Evolutionary conservation across 2,329 filamentous ascomycete genomes (phyloP), one percentile per base, ranked within the genome.

Genomic region (Chrysosphaeria jannelii): DNA sequence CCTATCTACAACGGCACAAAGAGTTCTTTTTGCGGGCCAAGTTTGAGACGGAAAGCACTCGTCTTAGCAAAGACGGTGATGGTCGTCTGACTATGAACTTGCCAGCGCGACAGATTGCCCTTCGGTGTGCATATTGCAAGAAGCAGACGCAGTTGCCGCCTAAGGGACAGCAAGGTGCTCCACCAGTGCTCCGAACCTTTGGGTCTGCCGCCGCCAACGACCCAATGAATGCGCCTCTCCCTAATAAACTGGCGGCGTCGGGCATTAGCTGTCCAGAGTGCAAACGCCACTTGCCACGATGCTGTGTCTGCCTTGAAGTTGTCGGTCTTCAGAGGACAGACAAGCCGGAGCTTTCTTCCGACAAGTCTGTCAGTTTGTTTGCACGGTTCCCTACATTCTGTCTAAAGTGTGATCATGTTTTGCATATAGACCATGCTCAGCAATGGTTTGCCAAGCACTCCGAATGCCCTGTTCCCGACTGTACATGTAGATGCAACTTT

Each of bases 121-220:
- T 85, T 23, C 60, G 71, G 22, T 85, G 74, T 43, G 55, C 69
- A 22, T 72, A 74, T 44, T 85, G 74, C 44, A 64, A 70, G 34
- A 51, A 57, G 16, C 52, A 60, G 36, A 54, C 53, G 23, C 54
- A 48, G 16, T 44, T 55, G n/a, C n/a, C n/a, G n/a, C n/a, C n/a
- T n/a, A n/a, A n/a, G n/a, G n/a, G n/a, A n/a, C n/a, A n/a, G n/a
- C n/a, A n/a, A n/a, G n/a, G n/a, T n/a, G n/a, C n/a, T n/a, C n/a
- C n/a, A n/a, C n/a, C n/a, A n/a, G n/a, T n/a, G n/a, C n/a, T n/a
- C n/a, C n/a, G n/a, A n/a, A n/a, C n/a, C n/a, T n/a, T n/a, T n/a
- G n/a, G n/a, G n/a, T n/a, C n/a, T n/a, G n/a, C 25, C 4, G 17
- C 24, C 3, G 25, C 27, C 4, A 18, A 28, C 5, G 25, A 22